Percentiles rank a stretch among this genome's conserved stretches.
Evolutionary conservation across 192 early-diverging fungal genomes (phyloP).

Genomic region (Funneliformis mosseae): DNA sequence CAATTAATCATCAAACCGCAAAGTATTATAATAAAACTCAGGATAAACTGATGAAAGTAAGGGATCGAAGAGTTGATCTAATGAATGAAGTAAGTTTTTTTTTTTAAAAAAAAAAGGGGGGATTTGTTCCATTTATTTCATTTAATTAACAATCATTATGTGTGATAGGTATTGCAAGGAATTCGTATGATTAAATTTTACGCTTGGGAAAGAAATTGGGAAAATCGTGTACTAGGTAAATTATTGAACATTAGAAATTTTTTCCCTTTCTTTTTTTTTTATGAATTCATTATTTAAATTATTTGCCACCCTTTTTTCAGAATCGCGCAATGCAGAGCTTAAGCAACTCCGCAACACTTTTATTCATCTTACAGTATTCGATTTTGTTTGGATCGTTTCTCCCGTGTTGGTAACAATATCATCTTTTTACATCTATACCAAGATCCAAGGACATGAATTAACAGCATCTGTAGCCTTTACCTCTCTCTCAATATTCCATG

Average conservation of each 20-base stretch:
- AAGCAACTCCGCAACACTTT: constrained; percentile 36
- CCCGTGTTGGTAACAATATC: constrained; percentile 63
- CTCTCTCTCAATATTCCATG: constrained; percentile 68
- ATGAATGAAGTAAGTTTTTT: constrained; percentile 60
- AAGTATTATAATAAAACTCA: constrained; percentile 49
- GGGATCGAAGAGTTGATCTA: constrained; percentile 64
- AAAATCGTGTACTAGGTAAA: constrained; percentile 63
- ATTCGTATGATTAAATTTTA: constrained; percentile 95
- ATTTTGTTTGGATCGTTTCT: constrained; percentile 57
- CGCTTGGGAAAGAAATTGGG: constrained; percentile 70
- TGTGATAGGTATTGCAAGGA: constrained; percentile 60
- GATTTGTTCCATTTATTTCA: too few relatives aligned
- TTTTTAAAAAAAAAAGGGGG: constrained; percentile 29
- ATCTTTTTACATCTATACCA: constrained; percentile 61
- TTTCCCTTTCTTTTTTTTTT: neutral
- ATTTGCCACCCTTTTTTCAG: constrained; percentile 27
- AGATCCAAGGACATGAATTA: constrained; percentile 52
- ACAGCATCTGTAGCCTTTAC: constrained; percentile 53
- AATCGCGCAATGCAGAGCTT: constrained; percentile 45
- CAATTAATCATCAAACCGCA: constrained; percentile 32
- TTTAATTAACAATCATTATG: constrained; percentile 20
- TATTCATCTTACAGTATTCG: constrained; percentile 34
- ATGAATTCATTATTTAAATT: neutral
- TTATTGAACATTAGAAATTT: constrained; percentile 1
- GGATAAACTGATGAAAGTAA: constrained; percentile 58